Evolutionary conservation across 345 rosid species (phyloP).

Genomic region (Cardiospermum halicacabum): DNA sequence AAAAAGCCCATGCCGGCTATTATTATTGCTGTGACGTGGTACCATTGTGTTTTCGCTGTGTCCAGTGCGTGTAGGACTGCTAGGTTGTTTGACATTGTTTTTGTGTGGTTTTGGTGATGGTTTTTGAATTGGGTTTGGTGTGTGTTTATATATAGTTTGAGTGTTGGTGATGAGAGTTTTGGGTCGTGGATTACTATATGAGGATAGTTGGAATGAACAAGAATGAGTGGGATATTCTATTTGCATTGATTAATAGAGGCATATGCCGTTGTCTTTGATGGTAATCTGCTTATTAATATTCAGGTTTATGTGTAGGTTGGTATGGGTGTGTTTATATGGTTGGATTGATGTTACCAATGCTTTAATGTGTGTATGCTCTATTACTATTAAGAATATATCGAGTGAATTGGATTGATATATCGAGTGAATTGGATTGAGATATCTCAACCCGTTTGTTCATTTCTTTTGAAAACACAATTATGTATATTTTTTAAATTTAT

Average conservation of each 20-base stretch:
- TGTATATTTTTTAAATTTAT: too few relatives aligned
- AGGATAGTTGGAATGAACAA: slow-evolving; percentile 9
- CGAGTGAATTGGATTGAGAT: too few relatives aligned
- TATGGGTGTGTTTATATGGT: too few relatives aligned
- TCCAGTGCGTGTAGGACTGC: slow-evolving; percentile 65
- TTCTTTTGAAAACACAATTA: too few relatives aligned
- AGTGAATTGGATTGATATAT: too few relatives aligned
- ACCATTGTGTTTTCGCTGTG: slow-evolving; percentile 50
- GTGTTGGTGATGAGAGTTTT: background rate
- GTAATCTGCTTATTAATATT: too few relatives aligned
- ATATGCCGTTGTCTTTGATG: slow-evolving; percentile 12
- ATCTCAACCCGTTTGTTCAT: too few relatives aligned
- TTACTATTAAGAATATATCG: too few relatives aligned
- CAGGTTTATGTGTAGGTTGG: too few relatives aligned
- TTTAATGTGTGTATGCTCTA: too few relatives aligned
- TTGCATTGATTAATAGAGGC: background rate
- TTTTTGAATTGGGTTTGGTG: background rate
- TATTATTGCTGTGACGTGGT: slow-evolving; percentile 57
- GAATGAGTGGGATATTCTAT: slow-evolving; percentile 19
- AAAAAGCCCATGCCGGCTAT: slow-evolving; percentile 82
- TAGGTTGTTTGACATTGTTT: slow-evolving; percentile 21
- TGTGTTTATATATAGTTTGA: background rate
- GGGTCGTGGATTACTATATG: slow-evolving; percentile 17
- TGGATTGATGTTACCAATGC: too few relatives aligned
- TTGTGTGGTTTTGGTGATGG: background rate